Conservation (phyloP, 805 yeast species). For the Candida tibetensis region DNA sequence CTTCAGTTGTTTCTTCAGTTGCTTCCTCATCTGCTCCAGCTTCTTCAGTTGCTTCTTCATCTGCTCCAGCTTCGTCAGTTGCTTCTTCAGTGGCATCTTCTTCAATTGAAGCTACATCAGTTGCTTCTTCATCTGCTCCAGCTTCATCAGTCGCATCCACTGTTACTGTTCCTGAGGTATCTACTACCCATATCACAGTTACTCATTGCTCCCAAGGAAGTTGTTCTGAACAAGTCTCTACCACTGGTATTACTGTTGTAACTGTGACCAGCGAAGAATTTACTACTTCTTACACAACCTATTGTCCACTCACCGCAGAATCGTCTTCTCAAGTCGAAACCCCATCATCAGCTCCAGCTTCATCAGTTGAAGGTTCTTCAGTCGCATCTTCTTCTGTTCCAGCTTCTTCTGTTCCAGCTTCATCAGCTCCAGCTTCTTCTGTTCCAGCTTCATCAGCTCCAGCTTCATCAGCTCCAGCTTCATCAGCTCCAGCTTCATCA, state of each 20-base stretch:
- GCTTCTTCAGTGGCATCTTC: too few relatives aligned
- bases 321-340: not conserved
- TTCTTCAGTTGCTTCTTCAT: too few relatives aligned
- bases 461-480: not conserved
- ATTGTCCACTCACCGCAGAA: constrained; percentile 14
- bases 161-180: not conserved
- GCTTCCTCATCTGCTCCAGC: too few relatives aligned
- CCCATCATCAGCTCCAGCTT: constrained; percentile 1
- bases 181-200: constrained; percentile 6
- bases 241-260: constrained; percentile 9
- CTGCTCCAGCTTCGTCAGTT: too few relatives aligned
- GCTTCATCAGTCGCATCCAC: not conserved
- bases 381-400: not conserved
- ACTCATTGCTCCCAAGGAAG: constrained; percentile 6
- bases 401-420: not conserved
- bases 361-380: not conserved
- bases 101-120: too few relatives aligned
- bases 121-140: not conserved
- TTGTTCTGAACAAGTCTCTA: constrained; percentile 1
- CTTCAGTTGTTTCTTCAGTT: not conserved
- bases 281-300: constrained; percentile 14
- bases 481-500: not conserved
- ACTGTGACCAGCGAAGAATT: constrained; percentile 10
- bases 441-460: not conserved
- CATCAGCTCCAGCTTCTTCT: constrained; percentile 1